phyloP scores from a whole-genome alignment of 345 rosid species.

The Dovyalis caffra region DNA sequence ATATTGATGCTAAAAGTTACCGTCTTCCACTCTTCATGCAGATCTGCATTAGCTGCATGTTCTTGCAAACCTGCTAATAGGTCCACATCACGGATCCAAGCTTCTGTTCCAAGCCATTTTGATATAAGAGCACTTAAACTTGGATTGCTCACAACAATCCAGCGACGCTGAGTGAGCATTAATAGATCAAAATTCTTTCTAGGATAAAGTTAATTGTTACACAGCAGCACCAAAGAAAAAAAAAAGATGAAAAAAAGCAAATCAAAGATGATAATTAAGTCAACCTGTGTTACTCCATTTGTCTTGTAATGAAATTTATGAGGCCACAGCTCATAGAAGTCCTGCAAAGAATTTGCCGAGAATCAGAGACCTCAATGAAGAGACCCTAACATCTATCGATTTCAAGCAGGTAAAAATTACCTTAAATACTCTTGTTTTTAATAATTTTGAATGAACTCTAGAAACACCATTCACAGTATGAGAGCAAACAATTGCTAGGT shows the following conservation, averaged over 20 bases:
- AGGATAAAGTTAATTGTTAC: too few species aligned
- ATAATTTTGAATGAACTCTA: slow-evolving; percentile 35
- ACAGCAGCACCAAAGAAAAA: not conserved
- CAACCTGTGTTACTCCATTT: slow-evolving; percentile 50
- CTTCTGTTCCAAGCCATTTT: slow-evolving; percentile 56
- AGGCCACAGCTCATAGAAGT: slow-evolving; percentile 53
- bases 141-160: slow-evolving; percentile 57
- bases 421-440: slow-evolving; percentile 44
- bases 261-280: not conserved
- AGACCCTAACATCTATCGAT: not conserved
- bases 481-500: slow-evolving; percentile 44
- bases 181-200: slow-evolving; percentile 17
- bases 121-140: slow-evolving; percentile 46
- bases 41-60: slow-evolving; percentile 30
- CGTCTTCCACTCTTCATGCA: slow-evolving; percentile 45
- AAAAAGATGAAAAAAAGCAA: not conserved
- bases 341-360: slow-evolving; percentile 27
- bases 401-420: slow-evolving; percentile 9
- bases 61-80: slow-evolving; percentile 45
- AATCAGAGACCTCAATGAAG: slow-evolving; percentile 8
- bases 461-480: slow-evolving; percentile 51
- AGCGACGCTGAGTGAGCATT: slow-evolving; percentile 42
- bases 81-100: slow-evolving; percentile 49
- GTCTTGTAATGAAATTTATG: slow-evolving; percentile 47
- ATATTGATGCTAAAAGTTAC: slow-evolving; percentile 18